Percentiles rank a stretch among this genome's conserved stretches.
These are phyloP conservation scores for Solanum peruvianum DNA, from an alignment of 257 asterid genomes.

Conservation along the genomic window DNA sequence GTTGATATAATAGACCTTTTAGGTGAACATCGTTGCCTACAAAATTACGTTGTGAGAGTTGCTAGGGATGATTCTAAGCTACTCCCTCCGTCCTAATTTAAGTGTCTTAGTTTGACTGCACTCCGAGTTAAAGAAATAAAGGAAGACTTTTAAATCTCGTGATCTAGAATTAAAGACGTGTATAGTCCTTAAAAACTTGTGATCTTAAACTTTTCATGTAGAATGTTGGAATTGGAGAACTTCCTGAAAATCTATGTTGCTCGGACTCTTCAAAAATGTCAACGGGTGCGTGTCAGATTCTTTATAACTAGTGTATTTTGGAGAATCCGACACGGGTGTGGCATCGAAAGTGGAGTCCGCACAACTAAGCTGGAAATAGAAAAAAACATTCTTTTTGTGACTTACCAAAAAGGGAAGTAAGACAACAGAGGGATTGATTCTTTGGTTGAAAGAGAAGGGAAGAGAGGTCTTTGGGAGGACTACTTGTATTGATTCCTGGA, in stretches of 20 bases:
- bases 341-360: too few relatives aligned
- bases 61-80: neutral
- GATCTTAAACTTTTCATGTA: neutral
- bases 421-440: neutral
- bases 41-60: neutral
- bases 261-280: too few relatives aligned
- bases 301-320: too few relatives aligned
- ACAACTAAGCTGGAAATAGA: neutral
- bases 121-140: neutral
- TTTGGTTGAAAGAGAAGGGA: neutral
- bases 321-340: too few relatives aligned
- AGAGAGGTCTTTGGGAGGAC: neutral
- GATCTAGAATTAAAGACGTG: neutral
- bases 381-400: neutral
- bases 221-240: neutral
- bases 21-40: neutral
- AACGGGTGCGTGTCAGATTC: too few relatives aligned
- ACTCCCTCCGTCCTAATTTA: neutral
- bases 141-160: neutral
- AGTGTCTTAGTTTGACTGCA: neutral
- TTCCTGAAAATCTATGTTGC: neutral
- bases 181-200: neutral
- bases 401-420: neutral
- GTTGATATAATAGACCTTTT: neutral
- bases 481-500: neutral